Evolutionary conservation across 2,329 filamentous ascomycete genomes (phyloP).

Genomic region (Fonsecaea nubica): DNA sequence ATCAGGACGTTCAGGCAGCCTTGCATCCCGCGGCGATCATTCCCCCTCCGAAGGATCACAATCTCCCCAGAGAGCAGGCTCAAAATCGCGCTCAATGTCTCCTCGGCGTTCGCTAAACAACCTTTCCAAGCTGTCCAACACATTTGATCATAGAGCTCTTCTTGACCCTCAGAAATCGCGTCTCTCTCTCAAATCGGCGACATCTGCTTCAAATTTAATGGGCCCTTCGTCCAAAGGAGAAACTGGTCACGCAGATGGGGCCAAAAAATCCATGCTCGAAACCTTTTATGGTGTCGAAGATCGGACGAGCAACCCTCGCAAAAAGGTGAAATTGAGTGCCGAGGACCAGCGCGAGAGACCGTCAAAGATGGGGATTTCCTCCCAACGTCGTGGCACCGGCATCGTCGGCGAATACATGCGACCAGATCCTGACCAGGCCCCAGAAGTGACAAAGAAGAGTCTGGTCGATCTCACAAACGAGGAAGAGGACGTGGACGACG

Average conservation of each 20-base stretch:
- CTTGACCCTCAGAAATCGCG: constrained; percentile 12
- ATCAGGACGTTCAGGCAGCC: background rate
- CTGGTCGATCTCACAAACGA: constrained; percentile 40
- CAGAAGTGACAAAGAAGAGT: constrained; percentile 61
- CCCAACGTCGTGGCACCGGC: constrained; percentile 59
- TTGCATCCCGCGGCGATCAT: background rate
- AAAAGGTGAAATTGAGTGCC: constrained; percentile 65
- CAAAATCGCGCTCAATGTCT: background rate
- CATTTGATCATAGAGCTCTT: constrained; percentile 18
- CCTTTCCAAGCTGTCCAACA: background rate
- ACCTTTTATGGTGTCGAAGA: constrained; percentile 76
- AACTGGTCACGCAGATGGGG: constrained; percentile 15
- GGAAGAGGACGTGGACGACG: constrained; percentile 51
- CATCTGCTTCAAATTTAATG: background rate
- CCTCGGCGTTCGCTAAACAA: background rate
- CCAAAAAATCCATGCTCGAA: constrained; percentile 67
- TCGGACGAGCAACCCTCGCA: constrained; percentile 66
- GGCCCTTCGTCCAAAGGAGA: constrained; percentile 1
- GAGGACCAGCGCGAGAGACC: constrained; percentile 38
- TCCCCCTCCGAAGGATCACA: constrained; percentile 15
- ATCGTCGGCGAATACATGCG: constrained; percentile 71
- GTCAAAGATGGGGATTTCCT: constrained; percentile 26
- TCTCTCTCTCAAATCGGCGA: background rate
- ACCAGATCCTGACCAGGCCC: constrained; percentile 59
- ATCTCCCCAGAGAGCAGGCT: background rate